Evolutionary conservation across 2,329 filamentous ascomycete species (phyloP), one percentile per base, ranked within the genome.

Genomic region (Didymella glomerata): DNA sequence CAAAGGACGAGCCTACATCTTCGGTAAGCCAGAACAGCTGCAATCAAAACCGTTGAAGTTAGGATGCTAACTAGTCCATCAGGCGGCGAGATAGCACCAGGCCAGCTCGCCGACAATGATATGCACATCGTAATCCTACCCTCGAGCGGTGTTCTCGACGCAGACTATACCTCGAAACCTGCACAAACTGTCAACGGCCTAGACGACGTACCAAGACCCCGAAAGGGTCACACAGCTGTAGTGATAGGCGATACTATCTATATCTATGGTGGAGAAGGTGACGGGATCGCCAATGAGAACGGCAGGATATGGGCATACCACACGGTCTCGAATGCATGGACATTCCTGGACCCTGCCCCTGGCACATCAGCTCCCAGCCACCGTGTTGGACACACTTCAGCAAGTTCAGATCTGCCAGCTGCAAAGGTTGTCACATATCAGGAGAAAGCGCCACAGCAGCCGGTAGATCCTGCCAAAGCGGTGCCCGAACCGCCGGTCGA

Each of bases 1-100:
- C 62, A 81, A 81, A 58, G 79, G 82, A 51, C 81, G 82, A 62
- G 83, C 83, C 28, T 85, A 85, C 68, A 81, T 86, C 52, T 86
- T 86, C 61, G 84, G 41, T 44, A 44, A 44, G 24, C 41, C 20
- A 14, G 20, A 3, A 44, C 16, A n/a, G 14, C 41, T 27, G 2
- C 4, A 13, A n/a, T 7, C 2, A 27, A n/a, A 8, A 4, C 11
- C 40, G 3, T 25, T 8, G 7, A 36, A 11, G 32, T n/a, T 8
- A 10, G 5, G 3, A 25, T 44, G 2, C 24, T 44, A 14, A 25
- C 2, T n/a, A 2, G 13, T 8, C 6, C 27, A 25, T 20, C 24
- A 44, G 41, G 84, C 7, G 84, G 84, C 51, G 77, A 81, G 65
- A 72, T 65, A 1, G 67, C 71, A 42, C 68, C 40, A 67, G 77